Evolutionary conservation across 768 basidiomycete species (phyloP), one percentile per base, ranked within the genome.

Genomic region (Galerina marginata): DNA sequence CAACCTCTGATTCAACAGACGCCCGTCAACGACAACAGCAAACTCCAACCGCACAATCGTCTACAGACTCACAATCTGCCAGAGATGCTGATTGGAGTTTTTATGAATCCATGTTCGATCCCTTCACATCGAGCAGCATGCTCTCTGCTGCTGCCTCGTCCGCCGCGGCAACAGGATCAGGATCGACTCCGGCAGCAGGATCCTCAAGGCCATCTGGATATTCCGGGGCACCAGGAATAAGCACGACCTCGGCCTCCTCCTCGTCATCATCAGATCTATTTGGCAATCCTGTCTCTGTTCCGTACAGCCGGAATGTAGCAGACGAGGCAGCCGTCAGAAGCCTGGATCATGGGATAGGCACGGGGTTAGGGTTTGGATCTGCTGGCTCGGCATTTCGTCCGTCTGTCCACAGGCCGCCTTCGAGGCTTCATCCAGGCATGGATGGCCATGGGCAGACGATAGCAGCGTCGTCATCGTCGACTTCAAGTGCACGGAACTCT

Each of bases 341-440:
- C 26, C 42, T 58, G 39, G 56, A 58, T 58, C 56, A 58, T 55
- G 53, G 46, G 53, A 23, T 51, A 25, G 47, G 47, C 16, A 9
- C 38, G 36, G 43, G 60, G 52, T 54, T 54, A 47, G 52, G 59
- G 44, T 56, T 61, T 47, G 49, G 60, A n/a, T 25, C 20, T 33
- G 9, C 33, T 7, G 33, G 25, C 47, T 49, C 23, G 20, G 33
- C 47, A 29, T 11, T 25, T 33, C 29, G 29, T 5, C 29, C 29
- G 29, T 33, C 29, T 33, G 29, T 33, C 29, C 29, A 33, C 29
- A 33, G 29, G 29, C 29, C 29, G 29, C 29, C 29, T 4, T 33
- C 29, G 29, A 33, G 29, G 29, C 29, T 33, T 33, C 29, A 33
- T 33, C 7, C 29, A 7, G 29, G 29, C 29, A 7, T 7, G 29